phyloP scores from a whole-genome alignment of 352 stramenopile species.

The Halophytophthora batemanensis region DNA sequence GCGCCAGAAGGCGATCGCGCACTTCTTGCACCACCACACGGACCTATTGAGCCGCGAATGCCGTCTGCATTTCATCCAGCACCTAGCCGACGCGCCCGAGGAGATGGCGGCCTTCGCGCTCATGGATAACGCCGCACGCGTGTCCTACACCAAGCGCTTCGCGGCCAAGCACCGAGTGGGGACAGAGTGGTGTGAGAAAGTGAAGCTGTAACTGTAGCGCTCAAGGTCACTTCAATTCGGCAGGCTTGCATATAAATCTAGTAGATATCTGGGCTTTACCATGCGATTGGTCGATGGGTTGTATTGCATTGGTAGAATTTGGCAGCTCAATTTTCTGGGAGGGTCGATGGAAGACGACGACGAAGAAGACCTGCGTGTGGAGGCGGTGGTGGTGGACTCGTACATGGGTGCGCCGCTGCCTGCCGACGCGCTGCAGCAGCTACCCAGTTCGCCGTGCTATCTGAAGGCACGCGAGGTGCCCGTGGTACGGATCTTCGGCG shows the following conservation, averaged over 20 bases:
- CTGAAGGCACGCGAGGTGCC: conserved; percentile 63
- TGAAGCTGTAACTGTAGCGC: no score
- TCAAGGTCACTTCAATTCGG: no score
- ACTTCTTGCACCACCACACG: conserved; percentile 45
- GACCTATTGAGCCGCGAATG: conserved; percentile 24
- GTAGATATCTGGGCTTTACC: no score
- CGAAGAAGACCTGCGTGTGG: conserved; percentile 53
- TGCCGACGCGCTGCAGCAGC: conserved; percentile 27
- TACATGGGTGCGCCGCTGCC: conserved; percentile 76
- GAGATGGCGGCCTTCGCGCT: conserved; percentile 46
- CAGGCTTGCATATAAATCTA: no score
- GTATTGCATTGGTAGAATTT: no score
- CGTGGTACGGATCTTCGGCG: conserved; percentile 88
- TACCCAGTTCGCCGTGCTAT: conserved; percentile 69
- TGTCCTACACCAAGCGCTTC: conserved; percentile 54
- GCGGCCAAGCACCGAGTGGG: background rate
- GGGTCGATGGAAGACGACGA: conserved; percentile 12
- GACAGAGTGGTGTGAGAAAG: no score
- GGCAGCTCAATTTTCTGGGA: no score
- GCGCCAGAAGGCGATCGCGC: conserved; percentile 34
- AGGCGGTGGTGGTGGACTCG: conserved; percentile 80
- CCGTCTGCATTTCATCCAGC: conserved; percentile 37
- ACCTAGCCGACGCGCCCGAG: conserved; percentile 28
- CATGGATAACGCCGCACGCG: conserved; percentile 42
- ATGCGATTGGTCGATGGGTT: no score